A percentile compares a stretch with the other conserved stretches of the same genome.
These are phyloP conservation scores for Arabidopsis arenosa DNA, from an alignment of 345 rosid species.

Conservation along the genomic window DNA sequence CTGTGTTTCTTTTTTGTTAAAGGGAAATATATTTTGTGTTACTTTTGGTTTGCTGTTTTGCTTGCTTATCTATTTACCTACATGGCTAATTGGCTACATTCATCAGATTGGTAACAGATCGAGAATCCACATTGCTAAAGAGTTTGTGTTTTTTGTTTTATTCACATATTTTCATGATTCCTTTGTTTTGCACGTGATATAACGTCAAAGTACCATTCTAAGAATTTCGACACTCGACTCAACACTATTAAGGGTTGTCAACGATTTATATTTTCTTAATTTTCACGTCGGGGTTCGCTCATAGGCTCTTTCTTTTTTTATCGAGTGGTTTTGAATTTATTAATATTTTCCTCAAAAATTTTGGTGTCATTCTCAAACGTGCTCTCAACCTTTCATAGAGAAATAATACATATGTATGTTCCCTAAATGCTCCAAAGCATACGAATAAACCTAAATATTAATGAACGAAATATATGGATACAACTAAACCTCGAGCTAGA, in stretches of 20 bases:
- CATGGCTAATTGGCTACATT: neutral
- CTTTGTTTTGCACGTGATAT: constrained; percentile 12
- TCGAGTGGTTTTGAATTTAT: neutral
- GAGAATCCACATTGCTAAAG: neutral
- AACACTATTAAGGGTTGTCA: constrained; percentile 3
- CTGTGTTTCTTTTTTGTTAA: too few species aligned
- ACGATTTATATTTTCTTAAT: constrained; percentile 2
- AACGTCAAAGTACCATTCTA: neutral
- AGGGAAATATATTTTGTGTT: neutral
- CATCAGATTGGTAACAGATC: neutral
- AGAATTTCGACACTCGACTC: constrained; percentile 5
- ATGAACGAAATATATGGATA: neutral
- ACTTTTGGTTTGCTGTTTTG: neutral
- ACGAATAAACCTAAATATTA: constrained; percentile 7
- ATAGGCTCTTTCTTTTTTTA: neutral
- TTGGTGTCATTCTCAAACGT: constrained; percentile 28
- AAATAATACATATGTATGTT: neutral
- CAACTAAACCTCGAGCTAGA: neutral
- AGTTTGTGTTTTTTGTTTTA: constrained; percentile 3
- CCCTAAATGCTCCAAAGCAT: constrained; percentile 8
- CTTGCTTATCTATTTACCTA: neutral
- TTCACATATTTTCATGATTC: neutral
- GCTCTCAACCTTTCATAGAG: constrained; percentile 26
- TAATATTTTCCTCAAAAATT: neutral
- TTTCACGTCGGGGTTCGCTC: constrained; percentile 5